A percentile compares a stretch with the other conserved stretches of the same genome.
Conservation (phyloP, 331 rosid genomes). For the Prunus yedoensis region DNA sequence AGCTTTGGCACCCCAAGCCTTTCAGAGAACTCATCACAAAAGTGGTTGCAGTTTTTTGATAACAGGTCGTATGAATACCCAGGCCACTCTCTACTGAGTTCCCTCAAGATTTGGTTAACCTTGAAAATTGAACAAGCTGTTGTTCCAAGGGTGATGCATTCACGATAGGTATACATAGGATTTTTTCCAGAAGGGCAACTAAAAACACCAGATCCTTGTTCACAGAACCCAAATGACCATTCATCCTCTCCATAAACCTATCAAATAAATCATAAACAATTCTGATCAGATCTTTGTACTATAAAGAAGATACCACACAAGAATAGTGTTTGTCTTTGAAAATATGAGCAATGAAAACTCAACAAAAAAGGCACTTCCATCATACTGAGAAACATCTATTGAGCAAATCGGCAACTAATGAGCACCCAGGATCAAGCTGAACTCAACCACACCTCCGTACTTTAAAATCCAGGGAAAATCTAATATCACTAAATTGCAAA, state of each 20-base stretch:
- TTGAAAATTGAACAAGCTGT: conserved; percentile 65
- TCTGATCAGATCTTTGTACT: background rate
- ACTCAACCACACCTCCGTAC: background rate
- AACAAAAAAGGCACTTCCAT: background rate
- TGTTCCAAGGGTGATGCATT: conserved; percentile 66
- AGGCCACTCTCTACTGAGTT: conserved; percentile 98
- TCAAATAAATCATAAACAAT: conserved; percentile 8
- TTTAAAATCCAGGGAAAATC: background rate
- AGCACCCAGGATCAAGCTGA: background rate
- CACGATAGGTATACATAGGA: conserved; percentile 95
- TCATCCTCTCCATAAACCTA: conserved; percentile 92
- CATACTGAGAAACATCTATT: background rate
- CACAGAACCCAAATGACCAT: conserved; percentile 99
- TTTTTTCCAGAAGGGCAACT: conserved; percentile 90
- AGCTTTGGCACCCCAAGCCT: conserved; percentile 82
- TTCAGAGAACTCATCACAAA: conserved; percentile 93
- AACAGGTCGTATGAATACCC: conserved; percentile 81
- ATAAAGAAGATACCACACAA: background rate
- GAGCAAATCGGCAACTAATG: background rate
- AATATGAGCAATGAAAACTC: background rate
- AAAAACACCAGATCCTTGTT: conserved; percentile 95
- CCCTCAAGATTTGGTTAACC: conserved; percentile 92
- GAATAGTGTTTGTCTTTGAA: no score
- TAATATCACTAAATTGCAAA: background rate
- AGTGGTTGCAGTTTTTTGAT: conserved; percentile 95